Conservation (phyloP, 2,329 filamentous ascomycete species). For the Penicillium glabrum region DNA sequence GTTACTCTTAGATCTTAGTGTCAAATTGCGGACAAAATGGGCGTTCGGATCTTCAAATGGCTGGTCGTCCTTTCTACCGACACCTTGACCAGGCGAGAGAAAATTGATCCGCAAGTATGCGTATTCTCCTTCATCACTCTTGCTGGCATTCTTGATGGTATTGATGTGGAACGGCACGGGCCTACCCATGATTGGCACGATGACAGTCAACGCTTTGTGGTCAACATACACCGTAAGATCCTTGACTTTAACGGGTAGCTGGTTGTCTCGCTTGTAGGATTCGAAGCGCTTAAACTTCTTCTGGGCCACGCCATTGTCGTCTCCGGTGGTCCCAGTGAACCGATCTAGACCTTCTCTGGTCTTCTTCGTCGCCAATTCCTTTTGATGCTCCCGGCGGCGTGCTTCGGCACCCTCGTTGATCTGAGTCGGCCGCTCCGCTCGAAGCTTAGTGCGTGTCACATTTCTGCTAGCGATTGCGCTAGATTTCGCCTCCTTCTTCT, state of each 20-base stretch:
- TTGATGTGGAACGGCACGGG: constrained; percentile 97
- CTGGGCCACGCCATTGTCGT: constrained; percentile 83
- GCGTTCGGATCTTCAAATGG: constrained; percentile 95
- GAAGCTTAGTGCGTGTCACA: constrained; percentile 88
- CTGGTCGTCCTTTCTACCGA: constrained; percentile 94
- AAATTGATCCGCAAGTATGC: constrained; percentile 96
- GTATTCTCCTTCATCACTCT: constrained; percentile 93
- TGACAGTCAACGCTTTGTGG: constrained; percentile 81
- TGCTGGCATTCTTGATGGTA: constrained; percentile 98
- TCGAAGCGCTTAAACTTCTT: constrained; percentile 99
- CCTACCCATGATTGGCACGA: constrained; percentile 94
- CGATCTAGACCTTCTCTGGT: constrained; percentile 82
- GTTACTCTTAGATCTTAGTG: constrained; percentile 87
- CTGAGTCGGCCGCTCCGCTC: constrained; percentile 85
- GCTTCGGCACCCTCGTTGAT: constrained; percentile 88
- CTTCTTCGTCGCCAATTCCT: constrained; percentile 82
- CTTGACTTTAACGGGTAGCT: constrained; percentile 78
- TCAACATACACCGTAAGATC: constrained; percentile 90
- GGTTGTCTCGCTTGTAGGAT: constrained; percentile 97
- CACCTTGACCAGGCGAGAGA: constrained; percentile 92
- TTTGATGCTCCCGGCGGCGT: constrained; percentile 86
- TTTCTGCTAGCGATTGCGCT: constrained; percentile 91
- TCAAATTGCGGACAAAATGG: constrained; percentile 93
- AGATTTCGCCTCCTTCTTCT: constrained; percentile 74
- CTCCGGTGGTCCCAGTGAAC: constrained; percentile 81